Percentiles rank a stretch among this genome's conserved stretches.
phyloP scores from a whole-genome alignment of 805 yeast genomes.

The Monosporozyma aerobia region DNA sequence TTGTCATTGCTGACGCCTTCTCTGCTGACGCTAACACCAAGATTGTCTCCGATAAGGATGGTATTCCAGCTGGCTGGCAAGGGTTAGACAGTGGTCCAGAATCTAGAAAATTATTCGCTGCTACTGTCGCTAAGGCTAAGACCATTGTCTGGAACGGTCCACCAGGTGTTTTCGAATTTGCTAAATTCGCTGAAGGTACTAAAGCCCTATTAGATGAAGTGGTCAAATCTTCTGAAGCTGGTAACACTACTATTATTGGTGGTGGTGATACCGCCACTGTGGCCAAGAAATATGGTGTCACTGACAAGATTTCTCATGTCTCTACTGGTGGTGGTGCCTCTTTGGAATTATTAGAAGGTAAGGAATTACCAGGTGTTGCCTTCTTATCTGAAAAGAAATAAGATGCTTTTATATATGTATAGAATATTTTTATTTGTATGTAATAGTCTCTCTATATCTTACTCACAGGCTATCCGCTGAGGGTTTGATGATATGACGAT shows the following conservation, averaged over 20 bases:
- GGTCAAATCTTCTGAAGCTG: slow-evolving; percentile 76
- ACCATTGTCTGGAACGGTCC: slow-evolving; percentile 99
- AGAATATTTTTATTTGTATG: background rate
- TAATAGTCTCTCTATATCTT: background rate
- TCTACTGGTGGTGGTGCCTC: slow-evolving; percentile 99
- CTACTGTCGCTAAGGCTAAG: slow-evolving; percentile 84
- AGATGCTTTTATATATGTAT: slow-evolving; percentile 2
- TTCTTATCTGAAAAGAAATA: slow-evolving; percentile 71
- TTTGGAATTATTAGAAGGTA: slow-evolving; percentile 96
- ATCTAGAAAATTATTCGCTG: slow-evolving; percentile 69
- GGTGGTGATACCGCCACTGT: slow-evolving; percentile 99
- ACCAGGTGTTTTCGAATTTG: slow-evolving; percentile 99
- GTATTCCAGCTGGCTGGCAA: slow-evolving; percentile 93
- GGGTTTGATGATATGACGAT: background rate
- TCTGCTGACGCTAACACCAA: slow-evolving; percentile 84
- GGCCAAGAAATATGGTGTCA: slow-evolving; percentile 96
- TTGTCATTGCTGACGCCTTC: slow-evolving; percentile 92
- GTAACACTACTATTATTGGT: slow-evolving; percentile 88
- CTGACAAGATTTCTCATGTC: slow-evolving; percentile 93
- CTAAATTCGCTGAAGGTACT: slow-evolving; percentile 85
- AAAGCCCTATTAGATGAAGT: slow-evolving; percentile 82
- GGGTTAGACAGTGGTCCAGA: slow-evolving; percentile 96
- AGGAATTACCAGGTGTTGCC: slow-evolving; percentile 95
- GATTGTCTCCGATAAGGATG: slow-evolving; percentile 77
- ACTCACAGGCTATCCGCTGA: background rate